These are phyloP conservation scores for Backusella sp. DNA, from an alignment of 192 early-diverging fungal species.

Conservation along the genomic window DNA sequence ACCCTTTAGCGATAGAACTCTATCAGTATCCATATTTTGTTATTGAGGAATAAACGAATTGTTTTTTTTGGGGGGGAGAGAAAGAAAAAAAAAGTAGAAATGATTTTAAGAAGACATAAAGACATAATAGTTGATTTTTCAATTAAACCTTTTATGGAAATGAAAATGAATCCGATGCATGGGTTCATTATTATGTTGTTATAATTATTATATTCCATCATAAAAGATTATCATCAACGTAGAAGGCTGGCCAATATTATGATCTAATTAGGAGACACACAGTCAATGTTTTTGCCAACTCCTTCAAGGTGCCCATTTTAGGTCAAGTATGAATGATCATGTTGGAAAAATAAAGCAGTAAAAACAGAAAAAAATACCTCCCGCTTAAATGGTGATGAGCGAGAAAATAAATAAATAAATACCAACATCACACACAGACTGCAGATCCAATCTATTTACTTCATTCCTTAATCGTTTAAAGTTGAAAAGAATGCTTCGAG, in stretches of 20 bases:
- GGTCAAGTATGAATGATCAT: not conserved
- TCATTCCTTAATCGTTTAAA: no score
- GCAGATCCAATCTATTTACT: no score
- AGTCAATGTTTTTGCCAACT: not conserved
- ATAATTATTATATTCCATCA: not conserved
- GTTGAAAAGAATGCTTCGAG: no score
- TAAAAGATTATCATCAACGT: not conserved
- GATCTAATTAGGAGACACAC: not conserved
- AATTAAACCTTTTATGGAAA: constrained; percentile 19
- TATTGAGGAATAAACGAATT: not conserved
- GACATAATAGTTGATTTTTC: not conserved
- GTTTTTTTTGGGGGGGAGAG: not conserved
- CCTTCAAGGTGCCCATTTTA: not conserved
- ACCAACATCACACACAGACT: not conserved
- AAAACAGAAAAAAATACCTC: not conserved
- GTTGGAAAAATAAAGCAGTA: not conserved
- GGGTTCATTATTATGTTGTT: not conserved
- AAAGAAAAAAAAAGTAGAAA: not conserved
- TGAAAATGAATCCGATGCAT: constrained; percentile 10
- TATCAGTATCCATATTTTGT: not conserved
- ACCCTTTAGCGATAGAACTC: not conserved
- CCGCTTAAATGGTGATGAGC: not conserved
- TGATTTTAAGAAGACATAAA: not conserved
- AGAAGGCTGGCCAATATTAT: not conserved
- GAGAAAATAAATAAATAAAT: not conserved